A percentile compares a stretch with the other conserved stretches of the same genome.
These are phyloP conservation scores for Canariomyces notabilis DNA, from an alignment of 2,329 filamentous ascomycete genomes.

Conservation along the genomic window DNA sequence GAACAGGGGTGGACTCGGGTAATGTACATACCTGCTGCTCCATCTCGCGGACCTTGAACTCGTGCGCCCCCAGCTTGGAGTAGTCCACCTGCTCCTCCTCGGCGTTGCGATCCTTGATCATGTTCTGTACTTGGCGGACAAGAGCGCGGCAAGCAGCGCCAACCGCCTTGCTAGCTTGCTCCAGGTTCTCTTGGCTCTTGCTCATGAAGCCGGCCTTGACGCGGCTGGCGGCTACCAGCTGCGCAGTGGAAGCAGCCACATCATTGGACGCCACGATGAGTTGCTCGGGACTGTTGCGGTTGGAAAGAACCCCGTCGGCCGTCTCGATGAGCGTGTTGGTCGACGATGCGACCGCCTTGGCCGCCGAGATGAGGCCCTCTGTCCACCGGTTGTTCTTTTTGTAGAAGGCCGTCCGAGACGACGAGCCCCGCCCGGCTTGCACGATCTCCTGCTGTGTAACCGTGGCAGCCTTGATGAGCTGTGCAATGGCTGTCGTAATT, in stretches of 20 bases:
- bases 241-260: constrained; percentile 90
- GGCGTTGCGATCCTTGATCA: constrained; percentile 81
- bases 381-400: constrained; percentile 99
- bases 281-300: constrained; percentile 90
- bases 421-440: constrained; percentile 80
- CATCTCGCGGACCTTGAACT: constrained; percentile 99
- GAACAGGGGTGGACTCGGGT: neutral
- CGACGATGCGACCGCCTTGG: constrained; percentile 88
- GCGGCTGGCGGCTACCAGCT: constrained; percentile 89
- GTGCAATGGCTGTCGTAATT: constrained; percentile 88
- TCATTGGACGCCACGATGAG: constrained; percentile 97
- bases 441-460: constrained; percentile 95
- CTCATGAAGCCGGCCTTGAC: constrained; percentile 99
- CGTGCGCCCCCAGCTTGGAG: constrained; percentile 78
- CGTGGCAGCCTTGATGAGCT: constrained; percentile 91
- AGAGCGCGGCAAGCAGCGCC: constrained; percentile 80
- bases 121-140: constrained; percentile 87
- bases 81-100: constrained; percentile 87
- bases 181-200: constrained; percentile 88
- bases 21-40: constrained; percentile 80
- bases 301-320: constrained; percentile 88
- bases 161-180: constrained; percentile 88
- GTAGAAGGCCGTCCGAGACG: constrained; percentile 90
- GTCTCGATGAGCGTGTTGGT: constrained; percentile 98
- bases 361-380: constrained; percentile 91